Evolutionary conservation across 108 stramenopile species (phyloP), one percentile per base, ranked within the genome.

Genomic region (Tribonema minus): DNA sequence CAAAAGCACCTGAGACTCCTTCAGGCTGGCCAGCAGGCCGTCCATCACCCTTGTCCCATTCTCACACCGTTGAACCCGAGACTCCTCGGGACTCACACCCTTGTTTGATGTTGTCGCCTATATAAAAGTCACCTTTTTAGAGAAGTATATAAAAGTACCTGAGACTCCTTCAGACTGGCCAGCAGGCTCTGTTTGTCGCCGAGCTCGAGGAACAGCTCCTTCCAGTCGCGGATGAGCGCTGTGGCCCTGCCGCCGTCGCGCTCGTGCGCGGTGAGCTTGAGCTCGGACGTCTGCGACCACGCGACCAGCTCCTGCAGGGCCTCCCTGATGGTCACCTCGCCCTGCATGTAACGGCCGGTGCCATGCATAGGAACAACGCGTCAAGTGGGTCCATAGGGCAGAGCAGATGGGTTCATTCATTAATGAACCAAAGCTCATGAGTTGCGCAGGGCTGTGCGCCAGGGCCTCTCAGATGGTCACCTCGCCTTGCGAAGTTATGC

Each of bases 111-210:
- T n/a, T n/a, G n/a, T n/a, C n/a, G n/a, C n/a, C n/a, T n/a, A n/a
- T n/a, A n/a, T n/a, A n/a, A n/a, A n/a, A n/a, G n/a, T n/a, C n/a
- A n/a, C n/a, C n/a, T n/a, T n/a, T n/a, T n/a, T n/a, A n/a, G n/a
- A n/a, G n/a, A n/a, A n/a, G n/a, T n/a, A n/a, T n/a, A n/a, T n/a
- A n/a, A n/a, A n/a, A n/a, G n/a, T 54, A 54, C 46, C 68, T 79
- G 87, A n/a, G 86, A 87, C 29, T 89, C 88, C 31, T 88, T 88
- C 1, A 90, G 81, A 26, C 84, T 86, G 2, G 73, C 76, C 35
- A 90, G 60, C 4, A 90, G 88, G 25, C 82, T 83, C 71, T 89
- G 88, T 62, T 90, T 89, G 88, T 90, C 89, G n/a, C 89, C 89
- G 9, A 90, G 81, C 35, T 87, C 89, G 4, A 89, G 70, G 72